Conservation (phyloP, 208 protist species). For the Leishmania major region DNA sequence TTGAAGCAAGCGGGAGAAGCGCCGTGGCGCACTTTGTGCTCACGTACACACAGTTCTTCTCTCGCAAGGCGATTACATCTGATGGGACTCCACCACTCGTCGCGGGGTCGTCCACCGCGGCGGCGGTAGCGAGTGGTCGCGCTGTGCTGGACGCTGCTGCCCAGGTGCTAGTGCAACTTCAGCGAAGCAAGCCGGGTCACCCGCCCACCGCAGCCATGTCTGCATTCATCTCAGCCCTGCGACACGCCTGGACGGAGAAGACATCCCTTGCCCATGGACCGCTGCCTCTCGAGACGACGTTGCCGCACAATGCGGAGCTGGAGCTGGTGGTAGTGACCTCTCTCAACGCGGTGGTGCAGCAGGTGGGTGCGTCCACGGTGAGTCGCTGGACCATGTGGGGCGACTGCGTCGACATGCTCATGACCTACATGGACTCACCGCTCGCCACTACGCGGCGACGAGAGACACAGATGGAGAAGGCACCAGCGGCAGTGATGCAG, state of each 20-base stretch:
- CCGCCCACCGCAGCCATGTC: constrained; percentile 29
- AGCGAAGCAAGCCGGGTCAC: constrained; percentile 9
- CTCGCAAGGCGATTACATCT: background rate
- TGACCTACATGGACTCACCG: constrained; percentile 37
- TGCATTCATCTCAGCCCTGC: constrained; percentile 20
- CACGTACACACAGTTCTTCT: constrained; percentile 1
- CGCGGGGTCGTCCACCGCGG: background rate
- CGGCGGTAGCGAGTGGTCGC: background rate
- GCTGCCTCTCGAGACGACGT: background rate
- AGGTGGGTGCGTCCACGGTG: constrained; percentile 44
- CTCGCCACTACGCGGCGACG: constrained; percentile 10
- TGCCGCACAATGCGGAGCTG: constrained; percentile 1
- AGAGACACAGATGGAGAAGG: background rate
- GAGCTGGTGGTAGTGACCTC: constrained; percentile 28
- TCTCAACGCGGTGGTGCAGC: constrained; percentile 58
- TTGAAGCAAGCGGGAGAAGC: background rate
- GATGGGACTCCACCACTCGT: background rate
- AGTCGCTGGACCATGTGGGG: constrained; percentile 65
- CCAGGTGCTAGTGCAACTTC: constrained; percentile 26
- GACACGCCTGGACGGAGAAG: constrained; percentile 7
- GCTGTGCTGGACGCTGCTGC: constrained; percentile 21
- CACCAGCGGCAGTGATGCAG: background rate
- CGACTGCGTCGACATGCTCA: constrained; percentile 49
- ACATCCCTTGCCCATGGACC: background rate
- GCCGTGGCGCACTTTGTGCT: constrained; percentile 9